Base-by-base conservation (phyloP, 257 asterid species). In the Solanum verrucosum region DNA sequence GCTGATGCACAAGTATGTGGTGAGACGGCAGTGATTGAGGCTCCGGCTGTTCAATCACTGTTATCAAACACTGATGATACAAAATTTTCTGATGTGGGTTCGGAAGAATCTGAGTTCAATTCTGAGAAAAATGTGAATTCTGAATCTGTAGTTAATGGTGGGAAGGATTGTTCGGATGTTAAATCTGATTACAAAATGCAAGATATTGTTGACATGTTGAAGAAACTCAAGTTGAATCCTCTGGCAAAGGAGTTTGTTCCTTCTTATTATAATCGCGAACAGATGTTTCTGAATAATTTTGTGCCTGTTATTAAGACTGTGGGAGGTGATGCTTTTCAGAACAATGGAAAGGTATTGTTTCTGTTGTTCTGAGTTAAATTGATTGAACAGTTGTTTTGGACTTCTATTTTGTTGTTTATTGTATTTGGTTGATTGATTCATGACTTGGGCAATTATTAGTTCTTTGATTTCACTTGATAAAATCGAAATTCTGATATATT, bases 161-260 rank as follows among this genome's bases (percentile, higher is more conserved):
- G 63, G 84, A 93, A 93, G 90, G 94, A 89, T 86, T 90, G 93
- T 72, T 33, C 15, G 14, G 75, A 86, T 83, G 89, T 87, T 38
- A 92, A 92, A 89, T 93, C 94, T 75, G 92, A 94, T 90, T 29
- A 91, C 84, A 91, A 94, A 89, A 93, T 95, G 95, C 91, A 95
- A 87, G 94, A 96, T 71, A 81, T 96, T 86, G 96, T 90, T 83
- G 94, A 95, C 75, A 92, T 95, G 93, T 87, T 96, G 90, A 93
- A 95, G 91, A 91, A 92, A 25, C 91, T 95, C 87, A 95, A 95
- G 93, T 77, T 96, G 92, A 96, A 96, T 94, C 99, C 99, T 68
- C 87, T 91, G 86, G 99, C 99, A 12, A 94, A 95, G 93, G 99
- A 96, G 93, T 96, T 96, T 42, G 90, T 95, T 86, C 99, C 99